Evolutionary conservation across 2,329 filamentous ascomycete genomes (phyloP), one percentile per base, ranked within the genome.

Genomic region (Camillea tinctor): DNA sequence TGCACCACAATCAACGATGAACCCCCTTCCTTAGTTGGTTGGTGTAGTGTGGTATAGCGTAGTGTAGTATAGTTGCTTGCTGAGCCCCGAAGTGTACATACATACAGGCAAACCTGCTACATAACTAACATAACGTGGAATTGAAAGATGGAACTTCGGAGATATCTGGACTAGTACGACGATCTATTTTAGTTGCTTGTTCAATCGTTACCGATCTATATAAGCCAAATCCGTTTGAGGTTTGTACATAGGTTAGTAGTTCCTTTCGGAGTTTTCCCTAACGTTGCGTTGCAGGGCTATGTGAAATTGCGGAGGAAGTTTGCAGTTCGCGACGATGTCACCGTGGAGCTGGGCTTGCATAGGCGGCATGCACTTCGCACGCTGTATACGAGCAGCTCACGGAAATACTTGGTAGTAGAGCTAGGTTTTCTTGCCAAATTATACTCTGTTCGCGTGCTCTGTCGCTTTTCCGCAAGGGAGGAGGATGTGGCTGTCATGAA

Each of bases 271-370:
- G 60, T 57, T 53, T 57, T 64, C 59, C 58, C 58, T 53, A 23
- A 30, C 36, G 63, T 65, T 66, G 61, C 60, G 60, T 65, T 67
- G 68, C 55, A 61, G 60, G 55, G 55, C 19, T 17, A 52, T 44
- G 59, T 56, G 62, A 71, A 64, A 66, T 66, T 68, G 60, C 59
- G 57, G 64, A 68, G 64, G 68, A 59, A 61, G 61, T 61, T 59
- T 67, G 66, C 65, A 66, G 64, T 54, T 63, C 56, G 61, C 62
- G 61, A 60, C 64, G 56, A 70, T 68, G 67, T 63, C 40, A 70
- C 69, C 44, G 55, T 63, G 57, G 50, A 30, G 60, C 54, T 57
- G 52, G 56, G 40, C 50, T 54, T 65, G 55, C 48, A 61, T 40
- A 59, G 61, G 55, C n/a, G 57, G 51, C 58, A 63, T 58, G 52